Evolutionary conservation across 2,329 filamentous ascomycete genomes (phyloP), one percentile per base, ranked within the genome.

Genomic region (Metarhizium sp.): DNA sequence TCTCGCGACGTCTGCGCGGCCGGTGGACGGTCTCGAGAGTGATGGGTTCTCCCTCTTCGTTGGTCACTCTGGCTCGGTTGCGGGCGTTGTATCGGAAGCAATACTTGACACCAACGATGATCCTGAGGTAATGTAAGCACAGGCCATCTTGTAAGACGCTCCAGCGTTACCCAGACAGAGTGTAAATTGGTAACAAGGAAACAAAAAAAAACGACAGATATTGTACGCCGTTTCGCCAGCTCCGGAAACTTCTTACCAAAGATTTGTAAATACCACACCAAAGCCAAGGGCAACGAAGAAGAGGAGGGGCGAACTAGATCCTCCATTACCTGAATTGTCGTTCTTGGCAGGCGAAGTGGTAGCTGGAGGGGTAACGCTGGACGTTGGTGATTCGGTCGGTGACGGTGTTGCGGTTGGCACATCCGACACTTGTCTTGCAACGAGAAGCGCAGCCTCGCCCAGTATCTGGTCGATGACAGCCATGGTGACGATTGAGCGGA

Each of bases 61-160:
- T 88, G 75, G 73, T 81, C 75, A 90, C 85, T 65, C 90, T 75
- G 58, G 86, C 85, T 52, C 94, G 87, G 67, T 95, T 95, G 57
- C 94, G 87, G 63, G 94, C 92, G 72, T 97, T 97, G 72, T 99
- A 97, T 64, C 94, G 83, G 73, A 99, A 99, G 75, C 94, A 99
- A 72, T 99, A 99, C 75, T 99, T 99, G 59, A 99, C 94, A 63
- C 94, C 94, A 58, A 99, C 94, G 64, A 99, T 99, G 66, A 99
- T 99, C 94, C 94, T 99, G 65, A 53, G 61, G 70, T 62, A 70
- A 62, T 34, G 57, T 58, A 25, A 51, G 42, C 30, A 56, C 29
- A 29, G 6, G 16, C 16, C 6, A 20, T 34, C 13, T 34, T 13
- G 32, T 11, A 20, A 20, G 6, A 20, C 4, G 11, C 18, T 5